A percentile compares a stretch with the other conserved stretches of the same genome.
Conservation (phyloP, 1,284 basidiomycete genomes). For the Pseudozyma pruni region DNA sequence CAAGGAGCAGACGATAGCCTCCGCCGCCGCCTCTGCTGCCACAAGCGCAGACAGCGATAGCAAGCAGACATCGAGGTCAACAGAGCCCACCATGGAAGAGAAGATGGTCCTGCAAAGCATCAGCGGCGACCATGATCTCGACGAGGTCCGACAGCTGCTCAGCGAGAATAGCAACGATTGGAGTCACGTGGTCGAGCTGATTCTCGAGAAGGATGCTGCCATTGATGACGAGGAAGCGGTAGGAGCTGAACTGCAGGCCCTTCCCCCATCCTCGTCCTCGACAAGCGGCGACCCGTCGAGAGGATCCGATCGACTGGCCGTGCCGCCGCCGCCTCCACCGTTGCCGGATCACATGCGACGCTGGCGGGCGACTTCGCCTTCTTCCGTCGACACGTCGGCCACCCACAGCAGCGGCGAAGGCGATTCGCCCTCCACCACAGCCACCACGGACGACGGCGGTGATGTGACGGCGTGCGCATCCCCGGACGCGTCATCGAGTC, state of each 20-base stretch:
- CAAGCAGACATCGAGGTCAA: constrained; percentile 3
- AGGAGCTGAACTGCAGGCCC: constrained; percentile 38
- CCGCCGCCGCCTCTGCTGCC: constrained; percentile 13
- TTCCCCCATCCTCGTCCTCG: constrained; percentile 19
- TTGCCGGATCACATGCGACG: constrained; percentile 55
- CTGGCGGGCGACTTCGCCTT: constrained; percentile 54
- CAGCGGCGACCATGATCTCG: constrained; percentile 34
- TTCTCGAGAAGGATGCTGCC: constrained; percentile 42
- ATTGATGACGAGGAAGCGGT: constrained; percentile 39
- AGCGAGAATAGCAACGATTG: constrained; percentile 45
- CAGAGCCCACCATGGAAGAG: constrained; percentile 43
- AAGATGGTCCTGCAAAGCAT: constrained; percentile 56
- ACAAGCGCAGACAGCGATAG: constrained; percentile 15
- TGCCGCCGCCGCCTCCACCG: constrained; percentile 34
- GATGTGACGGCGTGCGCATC: constrained; percentile 43
- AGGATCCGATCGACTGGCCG: constrained; percentile 11
- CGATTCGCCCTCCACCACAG: constrained; percentile 48
- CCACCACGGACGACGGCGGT: constrained; percentile 53
- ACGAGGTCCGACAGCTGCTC: constrained; percentile 42
- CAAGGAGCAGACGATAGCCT: constrained; percentile 69
- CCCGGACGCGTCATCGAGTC: constrained; percentile 22
- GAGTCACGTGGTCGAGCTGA: constrained; percentile 51
- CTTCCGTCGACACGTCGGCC: constrained; percentile 55
- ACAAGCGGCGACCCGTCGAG: not conserved
- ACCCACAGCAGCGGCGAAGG: constrained; percentile 55